These are phyloP conservation scores for Leishmania amazonensis DNA, from an alignment of 208 protist species.

Conservation along the genomic window DNA sequence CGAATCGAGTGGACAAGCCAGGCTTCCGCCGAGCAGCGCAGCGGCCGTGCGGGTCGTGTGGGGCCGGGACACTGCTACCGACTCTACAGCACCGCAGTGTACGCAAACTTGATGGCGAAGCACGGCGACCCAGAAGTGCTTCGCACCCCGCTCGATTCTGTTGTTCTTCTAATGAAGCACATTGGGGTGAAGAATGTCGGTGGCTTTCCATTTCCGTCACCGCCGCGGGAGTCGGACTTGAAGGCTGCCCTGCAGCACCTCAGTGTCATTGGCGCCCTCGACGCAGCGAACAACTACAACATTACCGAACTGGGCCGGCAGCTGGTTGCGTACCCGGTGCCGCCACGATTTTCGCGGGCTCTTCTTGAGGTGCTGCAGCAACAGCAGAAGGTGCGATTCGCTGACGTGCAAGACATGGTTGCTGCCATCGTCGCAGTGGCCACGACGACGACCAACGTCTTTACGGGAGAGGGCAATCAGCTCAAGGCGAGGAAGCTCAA, in stretches of 20 bases:
- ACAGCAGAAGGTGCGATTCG: conserved; percentile 9
- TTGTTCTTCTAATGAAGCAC: conserved; percentile 93
- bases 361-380: conserved; percentile 60
- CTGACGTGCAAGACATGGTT: conserved; percentile 38
- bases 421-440: conserved; percentile 64
- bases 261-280: conserved; percentile 72
- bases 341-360: conserved; percentile 81
- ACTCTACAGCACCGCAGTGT: conserved; percentile 97
- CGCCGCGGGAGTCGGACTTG: conserved; percentile 70
- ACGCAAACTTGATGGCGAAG: conserved; percentile 97
- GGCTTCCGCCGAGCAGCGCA: conserved; percentile 97
- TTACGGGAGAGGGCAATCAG: conserved; percentile 83
- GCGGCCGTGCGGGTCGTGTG: conserved; percentile 95
- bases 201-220: conserved; percentile 89
- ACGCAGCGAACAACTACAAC: conserved; percentile 39
- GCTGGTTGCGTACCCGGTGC: conserved; percentile 82
- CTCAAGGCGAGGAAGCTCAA: conserved; percentile 67
- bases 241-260: conserved; percentile 78
- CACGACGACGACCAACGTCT: conserved; percentile 82
- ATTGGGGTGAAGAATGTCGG: conserved; percentile 88
- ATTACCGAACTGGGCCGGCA: conserved; percentile 72
- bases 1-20: conserved; percentile 97
- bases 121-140: conserved; percentile 95
- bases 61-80: conserved; percentile 98
- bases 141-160: conserved; percentile 88